Base-by-base conservation (phyloP, 306 rosid genomes). In the Quercus cerris region DNA sequence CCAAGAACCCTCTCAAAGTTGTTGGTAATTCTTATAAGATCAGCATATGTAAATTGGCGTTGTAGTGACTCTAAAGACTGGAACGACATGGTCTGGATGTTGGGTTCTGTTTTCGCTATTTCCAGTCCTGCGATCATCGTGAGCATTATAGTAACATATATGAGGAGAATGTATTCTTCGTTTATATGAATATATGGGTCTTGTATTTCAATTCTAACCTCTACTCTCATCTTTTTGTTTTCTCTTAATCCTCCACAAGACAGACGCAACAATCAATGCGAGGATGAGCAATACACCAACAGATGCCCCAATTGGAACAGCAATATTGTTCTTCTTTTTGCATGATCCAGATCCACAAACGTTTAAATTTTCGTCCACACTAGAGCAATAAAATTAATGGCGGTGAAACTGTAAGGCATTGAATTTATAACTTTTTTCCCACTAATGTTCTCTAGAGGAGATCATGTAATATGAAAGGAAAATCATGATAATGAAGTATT, bases 1-100 rank as follows among this genome's bases (percentile, higher is more conserved):
- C 90, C 91, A 31, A 87, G 80, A 84, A 79, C 18, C 46, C 82
- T 86, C 22, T 67, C 74, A 56, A 88, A 82, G 77, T 84, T 84
- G 81, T 82, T 78, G 73, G 91, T 90, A 52, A 90, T 86, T 75
- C 35, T 71, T 17, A 46, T 46, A 77, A 64, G 68, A 78, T 86
- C 86, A 46, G 88, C 46, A 71, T 82, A 81, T 4, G 86, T 69
- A 77, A 86, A 88, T 8, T 84, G 82, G 13, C 68, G 72, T 30
- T 85, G 78, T 27, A 58, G 70, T 56, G 84, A 38, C 82, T 84
- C 83, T 5, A 85, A 52, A 27, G 74, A 27, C 70, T 64, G 10
- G 0, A 38, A 1, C 11, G 44, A 7, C 18, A 5, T 57, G 75
- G 35, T 56, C 56, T 80, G 76, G 33, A 56, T 75, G 56, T 64